Base-by-base conservation (phyloP, 2,329 filamentous ascomycete species). In the Pezicula carpinea region DNA sequence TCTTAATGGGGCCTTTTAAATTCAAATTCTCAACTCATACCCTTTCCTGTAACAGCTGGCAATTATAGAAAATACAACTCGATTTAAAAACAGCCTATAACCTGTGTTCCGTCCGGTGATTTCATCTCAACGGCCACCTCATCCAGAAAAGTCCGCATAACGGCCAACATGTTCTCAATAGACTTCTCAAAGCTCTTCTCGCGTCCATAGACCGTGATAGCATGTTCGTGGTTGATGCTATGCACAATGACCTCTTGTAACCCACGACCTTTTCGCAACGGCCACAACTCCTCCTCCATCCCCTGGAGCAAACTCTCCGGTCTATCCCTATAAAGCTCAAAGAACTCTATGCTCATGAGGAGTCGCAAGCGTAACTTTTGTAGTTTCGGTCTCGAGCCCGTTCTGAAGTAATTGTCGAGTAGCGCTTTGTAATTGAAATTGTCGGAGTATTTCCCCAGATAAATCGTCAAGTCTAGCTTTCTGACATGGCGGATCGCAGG, bases 371-470 rank as follows among this genome's bases (percentile, higher is more conserved):
- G 38, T 5, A 40, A n/a, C 6, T 23, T n/a, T 19, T n/a, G 38
- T 7, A 40, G 15, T 11, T 18, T 10, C 17, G 17, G 17, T 19
- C 21, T 10, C 14, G 17, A 21, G 10, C 10, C 38, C 4, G 5
- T 17, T 13, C 18, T 35, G 11, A 40, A 40, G 19, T 40, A 40
- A 15, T 26, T n/a, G 3, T 5, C 18, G 5, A 40, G 26, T 11
- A 40, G 21, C 19, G 18, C 22, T 17, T 40, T 21, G 13, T 40
- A 40, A 14, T 40, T 40, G 38, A 40, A 40, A n/a, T 40, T 40
- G 19, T 40, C 38, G 14, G 38, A 40, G n/a, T 40, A 40, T 10
- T 23, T 40, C 19, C 38, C 38, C 14, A 40, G 15, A 23, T 40
- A 40, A 22, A 40, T 40, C n/a, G 38, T 23, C 11, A 40, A 23